Evolutionary conservation across 768 basidiomycete species (phyloP).

Genomic region (Mycena haematopus): DNA sequence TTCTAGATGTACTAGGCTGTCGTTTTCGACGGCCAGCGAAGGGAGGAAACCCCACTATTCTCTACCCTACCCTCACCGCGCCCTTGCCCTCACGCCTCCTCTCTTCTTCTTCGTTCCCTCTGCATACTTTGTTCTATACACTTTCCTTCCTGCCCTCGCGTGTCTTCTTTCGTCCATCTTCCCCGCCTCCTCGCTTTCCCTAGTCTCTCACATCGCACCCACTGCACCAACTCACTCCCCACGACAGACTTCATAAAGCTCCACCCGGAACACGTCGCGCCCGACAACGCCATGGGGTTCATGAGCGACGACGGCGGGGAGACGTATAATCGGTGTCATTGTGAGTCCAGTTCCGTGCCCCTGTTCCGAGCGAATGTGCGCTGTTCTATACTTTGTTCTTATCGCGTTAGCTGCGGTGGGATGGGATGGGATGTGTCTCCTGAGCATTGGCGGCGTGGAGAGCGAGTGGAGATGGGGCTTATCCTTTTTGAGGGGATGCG

Average conservation of each 20-base stretch:
- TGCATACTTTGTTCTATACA: neutral
- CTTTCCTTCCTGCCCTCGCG: neutral
- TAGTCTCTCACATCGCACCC: neutral
- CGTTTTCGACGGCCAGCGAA: too few species aligned
- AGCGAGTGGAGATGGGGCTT: too few species aligned
- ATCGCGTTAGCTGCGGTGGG: too few species aligned
- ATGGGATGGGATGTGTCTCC: too few species aligned
- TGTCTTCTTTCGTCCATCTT: neutral
- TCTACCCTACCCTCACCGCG: neutral
- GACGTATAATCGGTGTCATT: conserved; percentile 77
- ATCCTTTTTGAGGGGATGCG: too few species aligned
- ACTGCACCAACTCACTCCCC: neutral
- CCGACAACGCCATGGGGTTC: conserved; percentile 67
- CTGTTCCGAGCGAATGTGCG: too few species aligned
- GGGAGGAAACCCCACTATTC: too few species aligned
- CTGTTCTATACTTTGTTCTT: too few species aligned
- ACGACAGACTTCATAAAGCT: conserved; percentile 56
- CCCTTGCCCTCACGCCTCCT: neutral
- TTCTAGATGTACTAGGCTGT: neutral
- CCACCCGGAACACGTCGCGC: conserved; percentile 61
- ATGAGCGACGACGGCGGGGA: conserved; percentile 56
- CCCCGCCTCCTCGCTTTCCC: neutral
- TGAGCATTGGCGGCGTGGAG: too few species aligned
- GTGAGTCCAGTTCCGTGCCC: conserved; percentile 48
- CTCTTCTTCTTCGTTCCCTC: neutral